phyloP scores from a whole-genome alignment of 2,329 filamentous ascomycete genomes.

The Westerdykella aurantiaca region DNA sequence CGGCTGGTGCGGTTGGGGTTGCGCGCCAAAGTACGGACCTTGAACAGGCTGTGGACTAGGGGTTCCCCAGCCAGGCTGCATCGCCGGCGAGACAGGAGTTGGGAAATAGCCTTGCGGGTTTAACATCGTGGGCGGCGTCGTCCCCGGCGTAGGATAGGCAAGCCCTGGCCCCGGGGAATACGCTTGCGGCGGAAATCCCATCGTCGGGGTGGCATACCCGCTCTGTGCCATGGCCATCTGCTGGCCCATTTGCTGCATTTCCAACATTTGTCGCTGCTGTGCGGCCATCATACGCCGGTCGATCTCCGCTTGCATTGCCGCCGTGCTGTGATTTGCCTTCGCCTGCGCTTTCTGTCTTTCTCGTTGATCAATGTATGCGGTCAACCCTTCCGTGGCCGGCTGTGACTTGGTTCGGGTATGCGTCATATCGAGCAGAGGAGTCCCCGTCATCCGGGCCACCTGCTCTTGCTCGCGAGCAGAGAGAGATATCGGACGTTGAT shows the following conservation, averaged over 20 bases:
- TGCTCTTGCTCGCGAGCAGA: conserved; percentile 85
- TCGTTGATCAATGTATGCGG: conserved; percentile 72
- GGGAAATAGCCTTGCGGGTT: conserved; percentile 20
- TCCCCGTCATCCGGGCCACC: conserved; percentile 74
- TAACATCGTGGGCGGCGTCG: conserved; percentile 26
- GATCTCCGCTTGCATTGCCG: conserved; percentile 33
- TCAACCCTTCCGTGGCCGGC: conserved; percentile 52
- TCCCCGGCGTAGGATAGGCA: conserved; percentile 25
- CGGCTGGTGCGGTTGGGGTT: conserved; percentile 9
- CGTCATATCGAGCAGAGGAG: conserved; percentile 65
- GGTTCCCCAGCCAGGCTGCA: conserved; percentile 25
- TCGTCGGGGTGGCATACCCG: conserved; percentile 15
- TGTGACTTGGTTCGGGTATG: conserved; percentile 40
- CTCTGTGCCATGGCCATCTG: conserved; percentile 13
- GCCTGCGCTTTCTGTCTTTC: conserved; percentile 62
- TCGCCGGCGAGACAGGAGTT: conserved; percentile 12
- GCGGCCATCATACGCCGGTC: conserved; percentile 29
- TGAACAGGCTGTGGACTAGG: conserved; percentile 24
- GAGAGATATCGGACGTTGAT: conserved; percentile 56
- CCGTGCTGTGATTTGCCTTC: conserved; percentile 27
- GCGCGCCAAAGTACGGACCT: conserved; percentile 22
- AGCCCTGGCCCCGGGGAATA: conserved; percentile 7
- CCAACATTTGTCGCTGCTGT: conserved; percentile 29
- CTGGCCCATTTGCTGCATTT: conserved; percentile 18
- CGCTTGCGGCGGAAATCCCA: conserved; percentile 15